Evolutionary conservation across 1,284 basidiomycete species (phyloP), one percentile per base, ranked within the genome.

Genomic region (Chiua sp.): DNA sequence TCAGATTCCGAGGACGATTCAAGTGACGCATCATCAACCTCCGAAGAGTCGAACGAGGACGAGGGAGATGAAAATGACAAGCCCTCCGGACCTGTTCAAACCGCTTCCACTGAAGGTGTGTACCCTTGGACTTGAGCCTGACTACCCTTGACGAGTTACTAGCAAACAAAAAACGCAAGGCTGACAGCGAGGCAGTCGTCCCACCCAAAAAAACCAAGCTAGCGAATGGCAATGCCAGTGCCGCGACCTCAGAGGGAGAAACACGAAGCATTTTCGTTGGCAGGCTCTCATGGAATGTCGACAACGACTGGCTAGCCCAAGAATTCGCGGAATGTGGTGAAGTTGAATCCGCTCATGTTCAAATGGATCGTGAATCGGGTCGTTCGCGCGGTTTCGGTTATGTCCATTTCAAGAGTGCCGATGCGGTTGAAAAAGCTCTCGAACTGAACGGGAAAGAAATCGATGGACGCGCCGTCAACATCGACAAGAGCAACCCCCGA

Each of bases 221-320:
- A 55, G 82, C 79, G 47, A 82, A 87, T 63, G 87, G 81, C 56
- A 77, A 79, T 50, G 83, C 86, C 53, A 81, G 78, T 11, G 75
- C 70, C 23, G 73, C 67, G 35, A 69, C 76, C 48, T 79, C 79
- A 33, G 78, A 81, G 37, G 84, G 85, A 63, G 84, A 86, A 63
- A 85, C 82, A 51, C 90, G 85, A 73, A 91, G 89, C 55, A 86
- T 98, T 70, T 99, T 96, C 73, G 94, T 99, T 67, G 97, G 97
- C 57, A 87, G 88, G 65, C 85, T 99, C 54, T 97, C 94, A 37
- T 99, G 96, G 96, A 96, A 95, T 76, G 91, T 99, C 67, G 97
- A 98, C 83, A 93, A 96, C 76, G 97, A 98, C 78, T 95, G 96
- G 86, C 88, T 99, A 66, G 87, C 90, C 56, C 86, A 89, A 76